Base-by-base conservation (phyloP, 495 filamentous ascomycete genomes). In the Podospora sp. region DNA sequence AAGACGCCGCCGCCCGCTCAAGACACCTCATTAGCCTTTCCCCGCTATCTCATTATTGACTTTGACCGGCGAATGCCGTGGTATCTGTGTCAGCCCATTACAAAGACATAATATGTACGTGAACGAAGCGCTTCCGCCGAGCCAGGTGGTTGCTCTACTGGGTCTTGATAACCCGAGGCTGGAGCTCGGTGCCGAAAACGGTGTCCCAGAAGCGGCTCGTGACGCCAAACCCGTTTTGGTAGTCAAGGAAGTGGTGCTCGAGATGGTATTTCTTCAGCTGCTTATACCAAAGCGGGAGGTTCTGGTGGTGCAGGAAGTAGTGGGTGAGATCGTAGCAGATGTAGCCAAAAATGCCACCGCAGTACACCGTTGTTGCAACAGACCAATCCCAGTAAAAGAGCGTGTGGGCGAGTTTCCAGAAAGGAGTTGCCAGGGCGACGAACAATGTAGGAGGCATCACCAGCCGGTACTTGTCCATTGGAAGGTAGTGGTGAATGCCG, bases 221-320 rank as follows among this genome's bases (percentile, higher is more conserved):
- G 27, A 99, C 95, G 24, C 96, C 96, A 68, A 97, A 99, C n/a
- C 96, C 96, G 67, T 96, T 93, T 77, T 97, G 91, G 76, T 90
- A 97, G 73, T 99, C 96, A 26, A 92, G 90, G 75, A 96, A 99
- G 80, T 99, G 96, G 76, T 99, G 96, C 73, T 92, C 86, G 40
- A 99, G 89, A 73, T 99, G 96, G 71, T 96, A 95, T 78, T 96
- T 97, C 87, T 97, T 98, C 70, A 98, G 87, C 64, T 87, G 82
- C 75, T 89, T 89, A 78, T 94, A 97, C 85, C 94, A 94, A 2
- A 86, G 77, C 5, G 96, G 95, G 14, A 98, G 88, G 61, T 91
- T 96, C 80, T 90, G 89, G 79, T 99, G 96, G 77, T 99, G 96
- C n/a, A 99, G 87, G 86, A 98, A 97, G 80, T 98, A 99, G 78